Evolutionary conservation across 306 rosid genomes (phyloP).

Genomic region (Psophocarpus tetragonolobus): DNA sequence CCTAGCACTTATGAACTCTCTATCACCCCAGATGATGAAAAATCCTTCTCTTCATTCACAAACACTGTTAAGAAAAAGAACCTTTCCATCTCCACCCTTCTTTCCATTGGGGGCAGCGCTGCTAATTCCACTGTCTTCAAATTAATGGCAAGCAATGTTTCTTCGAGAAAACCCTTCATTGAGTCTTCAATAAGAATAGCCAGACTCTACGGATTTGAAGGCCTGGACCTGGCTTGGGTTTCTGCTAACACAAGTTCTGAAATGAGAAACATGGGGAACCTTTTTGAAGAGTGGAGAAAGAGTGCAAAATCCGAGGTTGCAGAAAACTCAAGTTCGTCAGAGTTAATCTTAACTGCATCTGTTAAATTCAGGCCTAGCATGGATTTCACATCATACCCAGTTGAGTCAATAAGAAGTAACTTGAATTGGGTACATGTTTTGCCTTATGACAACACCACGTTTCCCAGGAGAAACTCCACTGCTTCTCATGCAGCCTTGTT

Average conservation of each 20-base stretch:
- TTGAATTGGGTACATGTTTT: slow-evolving; percentile 39
- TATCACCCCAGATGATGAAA: neutral
- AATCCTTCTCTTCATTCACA: slow-evolving; percentile 32
- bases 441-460: neutral
- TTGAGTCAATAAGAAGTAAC: slow-evolving; percentile 27
- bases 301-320: slow-evolving; percentile 15
- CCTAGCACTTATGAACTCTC: slow-evolving; percentile 39
- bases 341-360: slow-evolving; percentile 32
- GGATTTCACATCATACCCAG: neutral
- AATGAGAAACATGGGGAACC: slow-evolving; percentile 14
- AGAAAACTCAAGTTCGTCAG: neutral
- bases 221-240: slow-evolving; percentile 36
- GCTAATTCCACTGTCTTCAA: too few species aligned
- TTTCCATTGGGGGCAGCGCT: slow-evolving; percentile 22
- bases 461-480: neutral
- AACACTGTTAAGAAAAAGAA: slow-evolving; percentile 21
- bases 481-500: slow-evolving; percentile 33
- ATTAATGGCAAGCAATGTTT: slow-evolving; percentile 2
- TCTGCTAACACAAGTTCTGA: slow-evolving; percentile 14
- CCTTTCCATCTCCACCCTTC: slow-evolving; percentile 39
- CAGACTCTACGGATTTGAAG: slow-evolving; percentile 38
- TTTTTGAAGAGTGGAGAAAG: slow-evolving; percentile 39
- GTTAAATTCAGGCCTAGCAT: neutral
- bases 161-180: slow-evolving; percentile 40
- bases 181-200: slow-evolving; percentile 37